phyloP scores from a whole-genome alignment of 768 basidiomycete species.

The Russula olivacea region DNA sequence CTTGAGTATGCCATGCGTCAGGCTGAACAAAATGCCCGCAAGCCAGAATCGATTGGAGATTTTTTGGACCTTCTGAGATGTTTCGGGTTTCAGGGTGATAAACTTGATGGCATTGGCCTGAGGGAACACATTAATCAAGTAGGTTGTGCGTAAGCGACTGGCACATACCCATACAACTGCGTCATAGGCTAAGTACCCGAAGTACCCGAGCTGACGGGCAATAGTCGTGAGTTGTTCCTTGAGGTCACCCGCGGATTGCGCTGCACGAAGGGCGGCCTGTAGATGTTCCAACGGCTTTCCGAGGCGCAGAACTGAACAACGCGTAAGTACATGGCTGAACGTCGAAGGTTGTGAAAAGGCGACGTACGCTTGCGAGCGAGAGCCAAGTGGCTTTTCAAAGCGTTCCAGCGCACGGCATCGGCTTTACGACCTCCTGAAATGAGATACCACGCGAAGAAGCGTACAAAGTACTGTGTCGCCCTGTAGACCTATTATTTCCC shows the following conservation, averaged over 20 bases:
- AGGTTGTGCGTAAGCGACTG: not conserved
- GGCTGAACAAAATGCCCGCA: slow-evolving; percentile 75
- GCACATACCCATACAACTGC: slow-evolving; percentile 74
- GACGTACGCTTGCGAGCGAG: slow-evolving; percentile 73
- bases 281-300: slow-evolving; percentile 93
- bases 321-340: not conserved
- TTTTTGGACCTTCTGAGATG: slow-evolving; percentile 53
- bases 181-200: slow-evolving; percentile 81
- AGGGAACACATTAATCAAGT: not conserved
- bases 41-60: slow-evolving; percentile 83
- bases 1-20: slow-evolving; percentile 65
- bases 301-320: slow-evolving; percentile 73
- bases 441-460: slow-evolving; percentile 83
- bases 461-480: slow-evolving; percentile 83
- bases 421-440: slow-evolving; percentile 61
- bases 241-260: slow-evolving; percentile 47
- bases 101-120: slow-evolving; percentile 67
- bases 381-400: slow-evolving; percentile 80
- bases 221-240: slow-evolving; percentile 74
- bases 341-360: not conserved
- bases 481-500: slow-evolving; percentile 63
- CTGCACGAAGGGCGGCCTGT: slow-evolving; percentile 78
- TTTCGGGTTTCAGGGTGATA: slow-evolving; percentile 52
- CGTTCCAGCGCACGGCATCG: slow-evolving; percentile 71
- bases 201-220: slow-evolving; percentile 81